A percentile compares a stretch with the other conserved stretches of the same genome.
phyloP scores from a whole-genome alignment of 768 basidiomycete species.

The Hypholoma fasciculare region DNA sequence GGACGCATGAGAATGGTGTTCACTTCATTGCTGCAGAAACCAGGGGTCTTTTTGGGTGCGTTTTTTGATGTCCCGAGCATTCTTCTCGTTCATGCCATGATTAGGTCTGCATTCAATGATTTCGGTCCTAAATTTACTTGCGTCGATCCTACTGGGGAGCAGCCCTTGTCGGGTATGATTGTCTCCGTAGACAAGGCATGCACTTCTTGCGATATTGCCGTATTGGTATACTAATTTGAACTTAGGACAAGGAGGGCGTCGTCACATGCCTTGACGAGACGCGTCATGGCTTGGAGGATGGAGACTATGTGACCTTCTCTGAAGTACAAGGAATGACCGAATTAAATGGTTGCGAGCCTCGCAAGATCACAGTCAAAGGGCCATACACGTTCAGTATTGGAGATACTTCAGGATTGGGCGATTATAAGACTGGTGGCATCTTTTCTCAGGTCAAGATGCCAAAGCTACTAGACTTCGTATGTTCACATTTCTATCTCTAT shows the following conservation, averaged over 20 bases:
- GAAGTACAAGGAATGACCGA: constrained; percentile 96
- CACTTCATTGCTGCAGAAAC: constrained; percentile 93
- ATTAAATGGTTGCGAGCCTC: constrained; percentile 87
- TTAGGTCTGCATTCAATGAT: constrained; percentile 92
- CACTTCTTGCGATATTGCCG: not conserved
- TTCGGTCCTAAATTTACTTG: constrained; percentile 95
- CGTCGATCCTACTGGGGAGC: constrained; percentile 97
- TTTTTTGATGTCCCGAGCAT: not conserved
- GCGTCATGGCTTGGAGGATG: constrained; percentile 97
- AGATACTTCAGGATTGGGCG: constrained; percentile 75
- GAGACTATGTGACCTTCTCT: constrained; percentile 94
- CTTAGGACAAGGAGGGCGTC: constrained; percentile 81
- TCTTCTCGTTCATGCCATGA: too few species aligned
- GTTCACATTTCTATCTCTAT: constrained; percentile 27
- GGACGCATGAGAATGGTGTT: constrained; percentile 87
- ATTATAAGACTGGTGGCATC: constrained; percentile 86
- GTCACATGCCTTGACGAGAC: constrained; percentile 98
- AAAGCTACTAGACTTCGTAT: constrained; percentile 89
- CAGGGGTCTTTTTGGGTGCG: constrained; percentile 91
- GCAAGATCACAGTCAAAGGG: constrained; percentile 91
- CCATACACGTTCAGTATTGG: constrained; percentile 98
- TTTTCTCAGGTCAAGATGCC: constrained; percentile 99
- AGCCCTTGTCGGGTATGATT: constrained; percentile 92
- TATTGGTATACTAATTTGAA: not conserved
- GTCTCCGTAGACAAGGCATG: constrained; percentile 86